Percentiles rank a stretch among this genome's conserved stretches.
phyloP scores from a whole-genome alignment of 2,329 filamentous ascomycete species.

The Delphinella strobiligena region DNA sequence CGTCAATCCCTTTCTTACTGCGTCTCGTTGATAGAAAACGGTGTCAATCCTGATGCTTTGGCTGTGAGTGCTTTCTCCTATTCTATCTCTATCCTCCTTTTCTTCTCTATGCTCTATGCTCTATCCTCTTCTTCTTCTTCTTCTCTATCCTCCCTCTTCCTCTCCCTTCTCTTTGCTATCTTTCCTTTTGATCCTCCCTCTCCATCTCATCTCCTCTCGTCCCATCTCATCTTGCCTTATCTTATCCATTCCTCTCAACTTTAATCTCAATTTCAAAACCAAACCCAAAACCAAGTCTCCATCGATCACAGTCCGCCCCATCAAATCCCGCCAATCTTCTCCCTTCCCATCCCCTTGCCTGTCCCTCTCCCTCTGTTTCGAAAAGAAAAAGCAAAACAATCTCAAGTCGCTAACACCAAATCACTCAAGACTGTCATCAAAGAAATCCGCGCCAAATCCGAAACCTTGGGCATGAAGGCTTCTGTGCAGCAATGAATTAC shows the following conservation, averaged over 20 bases:
- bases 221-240: not conserved
- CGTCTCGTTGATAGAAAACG: slow-evolving; percentile 93
- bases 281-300: too few species aligned
- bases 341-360: not conserved
- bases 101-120: too few species aligned
- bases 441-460: slow-evolving; percentile 23
- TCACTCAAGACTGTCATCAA: slow-evolving; percentile 34
- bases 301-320: too few species aligned
- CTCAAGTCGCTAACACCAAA: not conserved
- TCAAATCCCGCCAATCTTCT: not conserved
- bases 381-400: not conserved
- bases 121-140: too few species aligned
- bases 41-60: slow-evolving; percentile 87
- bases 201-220: not conserved
- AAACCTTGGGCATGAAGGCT: too few species aligned
- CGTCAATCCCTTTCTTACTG: slow-evolving; percentile 85
- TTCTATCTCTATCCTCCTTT: not conserved
- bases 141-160: too few species aligned
- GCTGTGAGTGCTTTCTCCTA: slow-evolving; percentile 66
- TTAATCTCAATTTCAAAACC: not conserved
- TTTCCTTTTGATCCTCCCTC: not conserved
- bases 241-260: not conserved
- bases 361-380: not conserved
- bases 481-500: too few species aligned
- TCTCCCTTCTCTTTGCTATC: not conserved